Evolutionary conservation across 129 eudicot species (phyloP), one percentile per base, ranked within the genome.

Genomic region (Glebionis coronaria): DNA sequence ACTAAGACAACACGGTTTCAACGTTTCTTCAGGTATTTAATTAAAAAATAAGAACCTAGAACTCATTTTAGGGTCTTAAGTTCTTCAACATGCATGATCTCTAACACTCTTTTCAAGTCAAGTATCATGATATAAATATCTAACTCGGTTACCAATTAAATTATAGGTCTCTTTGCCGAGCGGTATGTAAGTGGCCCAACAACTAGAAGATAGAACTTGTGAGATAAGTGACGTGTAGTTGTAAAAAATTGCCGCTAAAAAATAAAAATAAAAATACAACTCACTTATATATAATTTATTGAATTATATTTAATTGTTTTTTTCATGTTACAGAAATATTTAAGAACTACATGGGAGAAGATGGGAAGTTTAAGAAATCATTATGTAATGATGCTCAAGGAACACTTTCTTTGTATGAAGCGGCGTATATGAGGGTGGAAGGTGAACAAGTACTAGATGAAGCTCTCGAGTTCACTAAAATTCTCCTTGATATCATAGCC

Each of bases 341-440:
- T 29, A 55, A 55, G 29, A 21, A 7, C 61, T 21, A 55, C 10
- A 55, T 18, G 61, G 14, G 23, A 11, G 35, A 2, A 3, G 14
- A 20, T 55, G 61, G 61, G 21, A 3, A 8, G 5, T 55, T 55
- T 10, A 55, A 18, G n/a, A 29, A 55, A 10, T 55, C 31, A 6
- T 10, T 21, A 55, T 9, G 28, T 18, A 21, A 21, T 21, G 61
- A 55, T 55, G 61, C 28, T 55, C 14, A 4, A 55, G 61, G 61
- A 9, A 55, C 23, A 29, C 61, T 55, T 55, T 12, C 7, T 55
- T 55, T 55, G 12, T 55, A 55, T 9, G 61, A 55, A 55, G 61
- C 61, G 4, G 61, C 61, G 3, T 55, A 11, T 21, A 55, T 55
- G 61, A 55, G 61, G 35, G 12, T 55, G 3, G 61, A 55, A 55